Conservation (phyloP, 495 filamentous ascomycete species). For the Penicillium cinerascens region DNA sequence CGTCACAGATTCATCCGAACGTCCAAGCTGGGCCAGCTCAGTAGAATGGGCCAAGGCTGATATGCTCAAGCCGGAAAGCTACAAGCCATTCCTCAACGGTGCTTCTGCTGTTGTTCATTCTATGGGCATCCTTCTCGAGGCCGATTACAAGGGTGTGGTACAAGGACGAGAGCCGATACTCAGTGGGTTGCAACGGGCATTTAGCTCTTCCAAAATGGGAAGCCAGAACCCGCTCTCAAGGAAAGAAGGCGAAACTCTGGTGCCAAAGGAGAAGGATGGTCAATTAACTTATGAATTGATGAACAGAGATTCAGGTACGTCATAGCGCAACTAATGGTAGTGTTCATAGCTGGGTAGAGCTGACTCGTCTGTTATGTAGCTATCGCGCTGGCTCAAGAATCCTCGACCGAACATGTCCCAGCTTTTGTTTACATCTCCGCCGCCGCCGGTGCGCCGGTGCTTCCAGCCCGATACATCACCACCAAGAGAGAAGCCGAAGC, state of each 20-base stretch:
- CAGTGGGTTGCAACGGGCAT: constrained; percentile 71
- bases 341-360: constrained; percentile 6
- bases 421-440: constrained; percentile 87
- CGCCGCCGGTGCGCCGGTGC: constrained; percentile 74
- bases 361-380: constrained; percentile 29
- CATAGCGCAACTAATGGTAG: not conserved
- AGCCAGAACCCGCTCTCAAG: constrained; percentile 64
- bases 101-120: constrained; percentile 86
- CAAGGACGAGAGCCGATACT: constrained; percentile 74
- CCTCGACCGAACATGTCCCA: constrained; percentile 56
- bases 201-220: constrained; percentile 60
- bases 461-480: constrained; percentile 81
- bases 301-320: constrained; percentile 80
- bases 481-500: constrained; percentile 91
- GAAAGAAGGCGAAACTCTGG: constrained; percentile 53
- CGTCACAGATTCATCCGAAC: constrained; percentile 65
- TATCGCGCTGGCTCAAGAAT: constrained; percentile 81
- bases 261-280: constrained; percentile 60
- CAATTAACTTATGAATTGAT: constrained; percentile 96
- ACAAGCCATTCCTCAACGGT: constrained; percentile 63
- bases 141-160: constrained; percentile 93
- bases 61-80: constrained; percentile 75
- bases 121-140: constrained; percentile 95
- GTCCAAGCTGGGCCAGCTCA: constrained; percentile 75
- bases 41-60: constrained; percentile 87